These are phyloP conservation scores for Podila clonocystis DNA, from an alignment of 192 early-diverging fungal genomes.

Conservation along the genomic window DNA sequence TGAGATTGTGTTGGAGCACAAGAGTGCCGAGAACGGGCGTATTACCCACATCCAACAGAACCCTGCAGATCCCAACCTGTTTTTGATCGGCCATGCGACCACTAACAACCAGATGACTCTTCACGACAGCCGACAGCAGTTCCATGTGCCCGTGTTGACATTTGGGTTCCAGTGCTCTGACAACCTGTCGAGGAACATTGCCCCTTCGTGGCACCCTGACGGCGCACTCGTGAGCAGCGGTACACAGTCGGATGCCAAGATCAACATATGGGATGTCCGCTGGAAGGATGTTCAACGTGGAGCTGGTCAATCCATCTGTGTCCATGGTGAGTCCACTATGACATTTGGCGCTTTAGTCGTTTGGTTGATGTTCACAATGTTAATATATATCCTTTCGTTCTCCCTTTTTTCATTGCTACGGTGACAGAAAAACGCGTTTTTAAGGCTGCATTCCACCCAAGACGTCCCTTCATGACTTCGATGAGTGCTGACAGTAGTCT, in stretches of 20 bases:
- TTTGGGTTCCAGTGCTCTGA: constrained; percentile 36
- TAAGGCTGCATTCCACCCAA: constrained; percentile 44
- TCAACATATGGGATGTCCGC: constrained; percentile 50
- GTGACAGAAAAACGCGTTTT: constrained; percentile 38
- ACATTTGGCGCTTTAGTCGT: background rate
- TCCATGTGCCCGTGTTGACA: constrained; percentile 20
- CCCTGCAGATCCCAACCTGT: constrained; percentile 28
- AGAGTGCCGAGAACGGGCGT: constrained; percentile 13
- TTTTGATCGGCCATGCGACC: constrained; percentile 27
- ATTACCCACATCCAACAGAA: constrained; percentile 30
- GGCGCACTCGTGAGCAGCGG: constrained; percentile 41
- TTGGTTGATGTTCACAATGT: background rate
- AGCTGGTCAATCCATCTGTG: constrained; percentile 33
- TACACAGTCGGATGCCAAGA: constrained; percentile 35
- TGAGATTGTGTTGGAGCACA: constrained; percentile 23
- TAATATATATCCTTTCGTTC: background rate
- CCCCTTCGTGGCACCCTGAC: constrained; percentile 42
- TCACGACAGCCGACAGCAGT: constrained; percentile 20
- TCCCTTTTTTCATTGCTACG: background rate
- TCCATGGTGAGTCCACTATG: constrained; percentile 10
- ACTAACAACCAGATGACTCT: constrained; percentile 31
- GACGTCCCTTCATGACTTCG: constrained; percentile 24
- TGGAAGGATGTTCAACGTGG: constrained; percentile 44
- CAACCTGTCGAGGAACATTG: constrained; percentile 20
- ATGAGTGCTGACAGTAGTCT: constrained; percentile 37